Base-by-base conservation (phyloP, 2,329 filamentous ascomycete species). In the Botrytis porri region DNA sequence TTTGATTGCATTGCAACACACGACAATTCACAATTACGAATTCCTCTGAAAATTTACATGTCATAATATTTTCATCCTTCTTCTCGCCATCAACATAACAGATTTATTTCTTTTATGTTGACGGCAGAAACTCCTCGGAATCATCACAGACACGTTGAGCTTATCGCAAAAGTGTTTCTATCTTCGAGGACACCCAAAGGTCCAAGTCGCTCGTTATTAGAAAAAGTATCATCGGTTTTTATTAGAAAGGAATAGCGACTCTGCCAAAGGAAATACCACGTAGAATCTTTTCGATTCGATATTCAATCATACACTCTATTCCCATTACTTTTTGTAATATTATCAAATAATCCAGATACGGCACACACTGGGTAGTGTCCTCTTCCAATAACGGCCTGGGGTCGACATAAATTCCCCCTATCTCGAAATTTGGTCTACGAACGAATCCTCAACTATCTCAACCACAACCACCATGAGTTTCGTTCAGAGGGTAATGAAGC, bases 401-500 rank as follows among this genome's bases (percentile, higher is more conserved):
- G 66, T 71, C 63, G 72, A 62, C 29, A 73, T 65, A 59, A 59
- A 37, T 57, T 57, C 73, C 77, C 76, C 78, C 78, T 78, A 76
- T 77, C 78, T 75, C 74, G 72, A 77, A 77, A 63, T 71, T 75
- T 75, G 69, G 72, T 76, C 78, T 78, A 66, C 73, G 39, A 74
- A 70, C n/a, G 61, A 37, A 37, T 41, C 61, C 61, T 32, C 45
- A 61, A 63, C 48, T 69, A 65, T 72, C 74, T 18, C 51, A 57
- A 57, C 6, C 41, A 57, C 41, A 69, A 73, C 71, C 74, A 73
- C 74, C 78, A 87, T 87, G 86, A 83, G 85, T 76, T 84, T 88
- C 80, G 84, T 87, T 79, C 85, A 86, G 78, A 84, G 86, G 75
- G 82, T 87, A 73, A 80, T 84, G 77, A 87, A 87, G 82, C 83